phyloP scores from a whole-genome alignment of 2,329 filamentous ascomycete genomes.

The Trichoderma sp. region DNA sequence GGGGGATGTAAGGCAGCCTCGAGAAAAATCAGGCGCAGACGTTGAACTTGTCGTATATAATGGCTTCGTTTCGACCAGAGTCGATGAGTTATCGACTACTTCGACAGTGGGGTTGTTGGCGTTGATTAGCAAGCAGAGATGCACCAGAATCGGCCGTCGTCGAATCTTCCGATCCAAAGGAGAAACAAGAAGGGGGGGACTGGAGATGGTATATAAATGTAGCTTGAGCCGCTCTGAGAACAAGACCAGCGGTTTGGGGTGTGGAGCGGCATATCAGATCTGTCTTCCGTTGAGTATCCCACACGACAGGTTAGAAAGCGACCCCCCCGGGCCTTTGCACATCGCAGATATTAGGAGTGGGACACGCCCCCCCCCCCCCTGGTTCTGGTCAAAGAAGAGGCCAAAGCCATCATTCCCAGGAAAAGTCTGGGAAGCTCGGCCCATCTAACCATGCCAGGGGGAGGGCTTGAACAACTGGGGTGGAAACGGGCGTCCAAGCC shows the following conservation, averaged over 20 bases:
- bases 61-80: background rate
- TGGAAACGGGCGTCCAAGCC: slow-evolving; percentile 17
- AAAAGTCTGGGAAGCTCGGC: slow-evolving; percentile 22
- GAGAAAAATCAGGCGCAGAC: background rate
- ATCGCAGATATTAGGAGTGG: slow-evolving; percentile 33
- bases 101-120: background rate
- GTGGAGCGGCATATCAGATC: slow-evolving; percentile 33
- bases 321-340: slow-evolving; percentile 21
- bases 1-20: background rate
- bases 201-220: slow-evolving; percentile 20
- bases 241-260: slow-evolving; percentile 23
- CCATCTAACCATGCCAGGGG: slow-evolving; percentile 18
- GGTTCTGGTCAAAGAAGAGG: background rate
- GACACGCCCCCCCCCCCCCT: slow-evolving; percentile 23
- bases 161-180: slow-evolving; percentile 10
- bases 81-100: background rate
- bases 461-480: slow-evolving; percentile 11
- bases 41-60: background rate
- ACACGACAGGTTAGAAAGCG: slow-evolving; percentile 25
- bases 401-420: slow-evolving; percentile 21
- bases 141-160: background rate
- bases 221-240: slow-evolving; percentile 15
- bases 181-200: slow-evolving; percentile 25
- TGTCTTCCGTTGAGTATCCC: slow-evolving; percentile 29
- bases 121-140: background rate